Conservation (phyloP, 1,139 yeast genomes). For the Zygosaccharomyces pseudobailii region DNA sequence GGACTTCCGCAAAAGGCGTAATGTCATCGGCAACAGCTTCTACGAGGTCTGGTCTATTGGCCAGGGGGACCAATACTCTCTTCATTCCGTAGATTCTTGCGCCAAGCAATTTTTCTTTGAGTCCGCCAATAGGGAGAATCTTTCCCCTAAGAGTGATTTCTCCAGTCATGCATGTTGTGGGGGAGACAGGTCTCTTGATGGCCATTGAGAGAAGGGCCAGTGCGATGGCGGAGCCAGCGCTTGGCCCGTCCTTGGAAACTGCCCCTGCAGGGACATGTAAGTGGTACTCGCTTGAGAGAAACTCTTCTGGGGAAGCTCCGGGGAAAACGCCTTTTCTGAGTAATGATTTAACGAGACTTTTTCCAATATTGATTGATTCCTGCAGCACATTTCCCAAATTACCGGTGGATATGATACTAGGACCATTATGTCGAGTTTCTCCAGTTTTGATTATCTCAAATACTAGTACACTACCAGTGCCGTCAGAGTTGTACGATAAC, state of each 20-base stretch:
- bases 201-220: slow-evolving; percentile 70
- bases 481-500: slow-evolving; percentile 80
- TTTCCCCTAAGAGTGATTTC: slow-evolving; percentile 85
- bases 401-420: slow-evolving; percentile 62
- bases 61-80: slow-evolving; percentile 63
- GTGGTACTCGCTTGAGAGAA: slow-evolving; percentile 54
- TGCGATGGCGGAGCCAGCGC: slow-evolving; percentile 91
- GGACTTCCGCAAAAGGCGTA: slow-evolving; percentile 7
- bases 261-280: slow-evolving; percentile 90
- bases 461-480: slow-evolving; percentile 76
- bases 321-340: slow-evolving; percentile 35
- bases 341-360: slow-evolving; percentile 67
- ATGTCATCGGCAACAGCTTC: slow-evolving; percentile 38
- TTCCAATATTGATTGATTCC: slow-evolving; percentile 78
- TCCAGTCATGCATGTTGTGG: slow-evolving; percentile 85
- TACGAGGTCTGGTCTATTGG: slow-evolving; percentile 66
- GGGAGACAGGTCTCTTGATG: slow-evolving; percentile 60
- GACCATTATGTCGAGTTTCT: slow-evolving; percentile 18
- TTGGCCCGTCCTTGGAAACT: slow-evolving; percentile 86
- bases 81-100: slow-evolving; percentile 70
- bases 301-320: slow-evolving; percentile 35
- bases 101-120: slow-evolving; percentile 77
- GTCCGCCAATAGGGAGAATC: slow-evolving; percentile 85
- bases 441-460: slow-evolving; percentile 67
- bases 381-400: slow-evolving; percentile 76